phyloP scores from a whole-genome alignment of 805 yeast genomes.

The Isabelozyma heimii region DNA sequence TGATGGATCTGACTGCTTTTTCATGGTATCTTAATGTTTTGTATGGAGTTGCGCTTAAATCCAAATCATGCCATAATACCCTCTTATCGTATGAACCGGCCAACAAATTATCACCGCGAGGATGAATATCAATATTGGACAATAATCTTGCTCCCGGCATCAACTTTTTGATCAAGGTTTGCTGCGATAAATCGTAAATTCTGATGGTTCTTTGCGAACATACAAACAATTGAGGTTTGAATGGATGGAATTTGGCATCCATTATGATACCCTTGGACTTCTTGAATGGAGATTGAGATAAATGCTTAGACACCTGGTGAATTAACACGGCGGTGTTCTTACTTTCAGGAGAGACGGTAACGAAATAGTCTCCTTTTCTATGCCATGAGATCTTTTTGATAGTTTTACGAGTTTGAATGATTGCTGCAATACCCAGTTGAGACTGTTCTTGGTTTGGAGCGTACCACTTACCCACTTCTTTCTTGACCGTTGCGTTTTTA shows the following conservation, averaged over 20 bases:
- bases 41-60: constrained; percentile 83
- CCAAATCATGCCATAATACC: constrained; percentile 96
- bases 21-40: constrained; percentile 94
- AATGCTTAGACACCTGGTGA: constrained; percentile 92
- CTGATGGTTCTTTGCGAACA: constrained; percentile 92
- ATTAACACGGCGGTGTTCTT: constrained; percentile 86
- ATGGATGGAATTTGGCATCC: constrained; percentile 97
- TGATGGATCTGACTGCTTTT: constrained; percentile 85
- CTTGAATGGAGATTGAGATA: constrained; percentile 92
- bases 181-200: constrained; percentile 86
- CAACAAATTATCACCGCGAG: constrained; percentile 90
- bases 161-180: constrained; percentile 76
- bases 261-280: constrained; percentile 90
- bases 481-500: constrained; percentile 22
- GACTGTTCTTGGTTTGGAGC: constrained; percentile 67
- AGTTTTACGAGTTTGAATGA: constrained; percentile 62
- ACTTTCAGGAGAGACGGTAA: constrained; percentile 93
- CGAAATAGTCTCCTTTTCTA: constrained; percentile 94
- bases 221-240: constrained; percentile 89
- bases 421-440: constrained; percentile 65
- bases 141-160: constrained; percentile 97
- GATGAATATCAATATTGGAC: constrained; percentile 88
- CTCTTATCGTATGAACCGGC: constrained; percentile 94
- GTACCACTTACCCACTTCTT: constrained; percentile 75
- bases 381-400: constrained; percentile 92